phyloP scores from a whole-genome alignment of 2,329 filamentous ascomycete genomes.

The Pseudocercospora macadamiae region DNA sequence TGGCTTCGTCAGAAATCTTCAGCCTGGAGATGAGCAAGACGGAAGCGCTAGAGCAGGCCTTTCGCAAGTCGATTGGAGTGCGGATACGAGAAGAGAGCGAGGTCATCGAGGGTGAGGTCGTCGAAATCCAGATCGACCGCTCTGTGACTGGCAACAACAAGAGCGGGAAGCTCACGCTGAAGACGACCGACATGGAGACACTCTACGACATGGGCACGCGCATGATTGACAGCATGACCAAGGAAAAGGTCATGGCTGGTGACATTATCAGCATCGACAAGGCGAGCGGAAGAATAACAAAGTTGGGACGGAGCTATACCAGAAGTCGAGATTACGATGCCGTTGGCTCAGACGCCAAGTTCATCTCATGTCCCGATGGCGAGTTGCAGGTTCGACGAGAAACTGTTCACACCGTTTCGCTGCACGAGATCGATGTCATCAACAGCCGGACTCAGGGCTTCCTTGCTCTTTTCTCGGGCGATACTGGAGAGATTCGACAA shows the following conservation, averaged over 20 bases:
- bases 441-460: conserved; percentile 99
- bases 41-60: conserved; percentile 96
- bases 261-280: conserved; percentile 99
- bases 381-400: conserved; percentile 97
- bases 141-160: conserved; percentile 95
- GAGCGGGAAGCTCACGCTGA: conserved; percentile 98
- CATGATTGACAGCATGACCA: conserved; percentile 99
- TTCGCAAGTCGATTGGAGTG: conserved; percentile 96
- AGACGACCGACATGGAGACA: conserved; percentile 99
- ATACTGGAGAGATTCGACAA: conserved; percentile 95
- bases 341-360: conserved; percentile 98
- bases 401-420: conserved; percentile 91
- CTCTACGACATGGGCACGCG: conserved; percentile 99
- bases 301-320: conserved; percentile 91
- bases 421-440: conserved; percentile 99
- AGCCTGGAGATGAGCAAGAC: conserved; percentile 99
- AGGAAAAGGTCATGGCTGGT: conserved; percentile 97
- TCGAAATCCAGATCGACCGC: conserved; percentile 97
- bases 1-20: conserved; percentile 96
- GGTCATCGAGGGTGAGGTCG: conserved; percentile 98
- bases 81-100: conserved; percentile 99
- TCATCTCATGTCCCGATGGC: conserved; percentile 94
- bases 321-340: conserved; percentile 97
- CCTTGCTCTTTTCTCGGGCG: conserved; percentile 92
- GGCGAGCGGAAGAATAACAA: conserved; percentile 96